These are phyloP conservation scores for Syncephalastrum sp. DNA, from an alignment of 371 early-diverging fungal species.

Conservation along the genomic window DNA sequence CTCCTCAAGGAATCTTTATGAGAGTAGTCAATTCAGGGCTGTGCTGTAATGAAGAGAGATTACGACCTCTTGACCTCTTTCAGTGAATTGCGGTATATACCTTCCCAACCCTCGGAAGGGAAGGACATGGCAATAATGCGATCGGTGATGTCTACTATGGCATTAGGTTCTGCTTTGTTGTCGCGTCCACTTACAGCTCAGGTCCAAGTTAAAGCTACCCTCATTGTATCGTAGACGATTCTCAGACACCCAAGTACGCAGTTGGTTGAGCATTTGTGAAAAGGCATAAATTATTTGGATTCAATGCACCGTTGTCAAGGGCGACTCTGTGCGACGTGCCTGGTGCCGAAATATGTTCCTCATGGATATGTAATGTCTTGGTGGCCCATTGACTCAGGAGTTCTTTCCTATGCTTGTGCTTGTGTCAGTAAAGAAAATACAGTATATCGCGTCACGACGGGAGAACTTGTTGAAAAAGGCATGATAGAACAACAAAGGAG, in stretches of 20 bases:
- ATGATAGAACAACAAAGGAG: too few species aligned
- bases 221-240: constrained; percentile 55
- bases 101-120: constrained; percentile 63
- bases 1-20: constrained; percentile 56
- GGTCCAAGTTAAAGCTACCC: constrained; percentile 59
- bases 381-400: too few species aligned
- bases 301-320: too few species aligned
- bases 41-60: neutral
- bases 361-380: too few species aligned
- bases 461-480: too few species aligned
- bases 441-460: too few species aligned
- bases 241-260: constrained; percentile 47
- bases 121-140: constrained; percentile 71
- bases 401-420: too few species aligned
- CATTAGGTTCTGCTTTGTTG: neutral
- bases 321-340: too few species aligned
- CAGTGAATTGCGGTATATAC: constrained; percentile 63
- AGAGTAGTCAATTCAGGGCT: constrained; percentile 1
- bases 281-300: neutral
- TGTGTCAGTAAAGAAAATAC: too few species aligned
- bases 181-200: constrained; percentile 45
- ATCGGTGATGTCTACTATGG: constrained; percentile 56
- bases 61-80: constrained; percentile 56
- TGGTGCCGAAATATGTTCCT: too few species aligned
- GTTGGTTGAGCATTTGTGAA: constrained; percentile 32